phyloP scores from a whole-genome alignment of 768 basidiomycete genomes.

The Termitomyces titanicus region DNA sequence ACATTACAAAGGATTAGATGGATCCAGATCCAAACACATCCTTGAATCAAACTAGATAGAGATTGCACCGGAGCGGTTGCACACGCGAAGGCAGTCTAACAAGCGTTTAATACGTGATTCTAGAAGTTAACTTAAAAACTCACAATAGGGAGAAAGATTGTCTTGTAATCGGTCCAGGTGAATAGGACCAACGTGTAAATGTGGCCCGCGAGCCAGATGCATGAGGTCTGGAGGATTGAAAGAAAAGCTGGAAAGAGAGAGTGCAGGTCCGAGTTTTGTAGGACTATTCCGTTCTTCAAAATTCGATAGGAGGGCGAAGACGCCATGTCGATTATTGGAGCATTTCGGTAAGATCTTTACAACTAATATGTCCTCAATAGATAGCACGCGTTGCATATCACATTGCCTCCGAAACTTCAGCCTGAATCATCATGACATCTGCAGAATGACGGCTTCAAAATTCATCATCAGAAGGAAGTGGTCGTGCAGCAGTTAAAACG shows the following conservation, averaged over 20 bases:
- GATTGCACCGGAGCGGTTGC: slow-evolving; percentile 27
- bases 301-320: neutral
- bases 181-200: slow-evolving; percentile 19
- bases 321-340: neutral
- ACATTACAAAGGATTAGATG: slow-evolving; percentile 37
- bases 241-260: neutral
- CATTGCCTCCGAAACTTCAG: too few species aligned
- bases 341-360: neutral
- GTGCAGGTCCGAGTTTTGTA: neutral
- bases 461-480: too few species aligned
- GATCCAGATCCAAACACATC: slow-evolving; percentile 40
- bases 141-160: slow-evolving; percentile 31
- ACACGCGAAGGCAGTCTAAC: slow-evolving; percentile 29
- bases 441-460: too few species aligned
- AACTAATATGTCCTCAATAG: neutral
- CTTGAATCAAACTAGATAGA: slow-evolving; percentile 17
- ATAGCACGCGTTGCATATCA: too few species aligned
- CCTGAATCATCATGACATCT: too few species aligned
- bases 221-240: neutral
- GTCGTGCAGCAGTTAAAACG: too few species aligned
- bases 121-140: neutral
- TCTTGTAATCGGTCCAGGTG: slow-evolving; percentile 31
- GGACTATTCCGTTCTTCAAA: neutral
- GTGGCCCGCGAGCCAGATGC: neutral
- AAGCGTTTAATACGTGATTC: neutral